These are phyloP conservation scores for Suillus subaureus DNA, from an alignment of 768 basidiomycete species.

Conservation along the genomic window DNA sequence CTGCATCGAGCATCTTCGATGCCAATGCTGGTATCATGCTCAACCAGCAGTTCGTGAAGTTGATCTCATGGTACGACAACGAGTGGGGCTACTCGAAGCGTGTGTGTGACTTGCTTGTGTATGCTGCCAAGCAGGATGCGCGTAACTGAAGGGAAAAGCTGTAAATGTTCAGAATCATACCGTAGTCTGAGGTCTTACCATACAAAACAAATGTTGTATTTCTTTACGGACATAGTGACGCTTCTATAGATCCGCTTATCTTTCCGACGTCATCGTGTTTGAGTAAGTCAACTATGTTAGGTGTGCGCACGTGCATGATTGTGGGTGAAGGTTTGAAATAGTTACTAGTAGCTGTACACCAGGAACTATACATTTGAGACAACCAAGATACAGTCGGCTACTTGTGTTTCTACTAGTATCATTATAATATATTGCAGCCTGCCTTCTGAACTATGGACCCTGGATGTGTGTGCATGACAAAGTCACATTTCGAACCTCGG, in stretches of 20 bases:
- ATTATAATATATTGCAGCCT: background rate
- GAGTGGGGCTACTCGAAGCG: slow-evolving; percentile 94
- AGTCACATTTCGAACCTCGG: too few species aligned
- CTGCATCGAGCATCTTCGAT: slow-evolving; percentile 89
- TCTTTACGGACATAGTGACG: background rate
- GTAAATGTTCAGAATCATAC: background rate
- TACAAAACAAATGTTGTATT: slow-evolving; percentile 5
- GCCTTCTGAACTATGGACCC: background rate
- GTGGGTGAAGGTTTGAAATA: too few species aligned
- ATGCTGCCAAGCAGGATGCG: slow-evolving; percentile 74
- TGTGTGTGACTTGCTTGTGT: slow-evolving; percentile 87
- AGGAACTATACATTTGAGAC: too few species aligned
- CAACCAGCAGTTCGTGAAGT: slow-evolving; percentile 93
- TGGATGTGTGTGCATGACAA: background rate
- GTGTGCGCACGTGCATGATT: too few species aligned
- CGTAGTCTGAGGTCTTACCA: background rate
- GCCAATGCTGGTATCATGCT: slow-evolving; percentile 91
- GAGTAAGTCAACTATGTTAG: background rate
- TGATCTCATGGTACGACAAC: slow-evolving; percentile 95
- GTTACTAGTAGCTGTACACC: too few species aligned
- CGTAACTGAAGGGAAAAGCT: slow-evolving; percentile 15
- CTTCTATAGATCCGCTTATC: background rate
- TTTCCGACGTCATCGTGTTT: background rate
- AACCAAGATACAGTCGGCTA: too few species aligned
- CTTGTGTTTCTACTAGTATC: too few species aligned